phyloP scores from a whole-genome alignment of 2,329 filamentous ascomycete species.

The Clonostachys chloroleuca region DNA sequence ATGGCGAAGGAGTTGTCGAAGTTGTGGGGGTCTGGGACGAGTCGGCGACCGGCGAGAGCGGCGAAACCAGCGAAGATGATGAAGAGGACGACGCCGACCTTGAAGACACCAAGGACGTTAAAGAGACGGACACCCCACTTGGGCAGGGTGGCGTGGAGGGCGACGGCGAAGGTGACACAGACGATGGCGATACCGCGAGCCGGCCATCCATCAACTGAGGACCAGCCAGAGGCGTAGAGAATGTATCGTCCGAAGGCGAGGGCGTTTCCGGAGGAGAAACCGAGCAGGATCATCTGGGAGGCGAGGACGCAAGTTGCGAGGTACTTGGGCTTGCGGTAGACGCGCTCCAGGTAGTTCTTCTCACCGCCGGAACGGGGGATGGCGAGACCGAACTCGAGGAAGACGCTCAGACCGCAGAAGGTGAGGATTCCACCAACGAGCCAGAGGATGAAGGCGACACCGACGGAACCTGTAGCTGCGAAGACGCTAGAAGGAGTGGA shows the following conservation, averaged over 20 bases:
- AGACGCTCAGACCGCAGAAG: constrained; percentile 55
- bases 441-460: constrained; percentile 21
- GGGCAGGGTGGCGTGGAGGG: constrained; percentile 45
- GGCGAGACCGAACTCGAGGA: constrained; percentile 58
- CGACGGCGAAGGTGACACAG: constrained; percentile 48
- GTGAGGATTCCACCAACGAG: constrained; percentile 43
- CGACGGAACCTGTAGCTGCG: constrained; percentile 44
- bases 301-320: constrained; percentile 56
- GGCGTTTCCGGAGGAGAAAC: constrained; percentile 55
- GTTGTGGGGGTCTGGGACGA: constrained; percentile 46
- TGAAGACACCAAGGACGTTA: constrained; percentile 56
- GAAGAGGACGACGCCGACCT: constrained; percentile 53
- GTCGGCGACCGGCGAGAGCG: constrained; percentile 44
- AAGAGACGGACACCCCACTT: constrained; percentile 56
- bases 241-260: constrained; percentile 56
- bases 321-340: constrained; percentile 54
- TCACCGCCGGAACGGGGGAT: constrained; percentile 60
- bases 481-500: constrained; percentile 50
- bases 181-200: constrained; percentile 52
- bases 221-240: constrained; percentile 45
- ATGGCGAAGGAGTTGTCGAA: constrained; percentile 50
- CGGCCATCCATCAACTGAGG: constrained; percentile 45
- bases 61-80: constrained; percentile 59
- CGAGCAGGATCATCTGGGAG: constrained; percentile 56
- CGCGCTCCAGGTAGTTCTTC: constrained; percentile 63